A percentile compares a stretch with the other conserved stretches of the same genome.
These are phyloP conservation scores for Alternaria tenuissima DNA, from an alignment of 2,329 filamentous ascomycete genomes.

Conservation along the genomic window DNA sequence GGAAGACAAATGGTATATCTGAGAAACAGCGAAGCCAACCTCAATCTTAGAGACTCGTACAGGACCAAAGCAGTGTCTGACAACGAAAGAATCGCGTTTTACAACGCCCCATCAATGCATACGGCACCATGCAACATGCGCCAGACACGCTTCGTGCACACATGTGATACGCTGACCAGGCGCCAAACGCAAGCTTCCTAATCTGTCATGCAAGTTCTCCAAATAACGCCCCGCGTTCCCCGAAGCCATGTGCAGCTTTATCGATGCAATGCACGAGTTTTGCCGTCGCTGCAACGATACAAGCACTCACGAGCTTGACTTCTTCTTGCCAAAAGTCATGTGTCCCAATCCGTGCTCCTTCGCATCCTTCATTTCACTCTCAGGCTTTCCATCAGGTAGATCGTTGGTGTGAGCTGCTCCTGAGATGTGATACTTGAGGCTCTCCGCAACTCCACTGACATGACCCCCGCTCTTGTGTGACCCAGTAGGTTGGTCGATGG, in stretches of 20 bases:
- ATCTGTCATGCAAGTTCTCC: conserved; percentile 14
- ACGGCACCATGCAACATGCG: conserved; percentile 35
- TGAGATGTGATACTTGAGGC: conserved; percentile 41
- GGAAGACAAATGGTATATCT: conserved; percentile 25
- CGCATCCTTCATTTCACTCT: conserved; percentile 49
- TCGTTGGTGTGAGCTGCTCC: conserved; percentile 50
- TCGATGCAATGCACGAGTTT: conserved; percentile 1
- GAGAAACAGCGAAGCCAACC: conserved; percentile 8
- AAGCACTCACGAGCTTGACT: conserved; percentile 27
- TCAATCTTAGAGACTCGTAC: neutral
- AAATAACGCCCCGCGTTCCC: conserved; percentile 15
- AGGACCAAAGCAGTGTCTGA: neutral
- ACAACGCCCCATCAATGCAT: conserved; percentile 38
- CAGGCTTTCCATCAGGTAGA: conserved; percentile 53
- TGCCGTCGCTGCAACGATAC: neutral
- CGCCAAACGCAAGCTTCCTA: conserved; percentile 13
- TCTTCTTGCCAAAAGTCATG: conserved; percentile 33
- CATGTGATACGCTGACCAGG: conserved; percentile 35
- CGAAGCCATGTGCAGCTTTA: neutral
- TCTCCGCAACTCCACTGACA: conserved; percentile 33
- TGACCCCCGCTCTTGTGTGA: conserved; percentile 28
- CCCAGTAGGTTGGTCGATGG: conserved; percentile 19
- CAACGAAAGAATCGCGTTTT: conserved; percentile 16
- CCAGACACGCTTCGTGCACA: conserved; percentile 28
- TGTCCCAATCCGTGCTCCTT: conserved; percentile 47